phyloP scores from a whole-genome alignment of 2,329 filamentous ascomycete species.

The Colletotrichum gloeosporioides region DNA sequence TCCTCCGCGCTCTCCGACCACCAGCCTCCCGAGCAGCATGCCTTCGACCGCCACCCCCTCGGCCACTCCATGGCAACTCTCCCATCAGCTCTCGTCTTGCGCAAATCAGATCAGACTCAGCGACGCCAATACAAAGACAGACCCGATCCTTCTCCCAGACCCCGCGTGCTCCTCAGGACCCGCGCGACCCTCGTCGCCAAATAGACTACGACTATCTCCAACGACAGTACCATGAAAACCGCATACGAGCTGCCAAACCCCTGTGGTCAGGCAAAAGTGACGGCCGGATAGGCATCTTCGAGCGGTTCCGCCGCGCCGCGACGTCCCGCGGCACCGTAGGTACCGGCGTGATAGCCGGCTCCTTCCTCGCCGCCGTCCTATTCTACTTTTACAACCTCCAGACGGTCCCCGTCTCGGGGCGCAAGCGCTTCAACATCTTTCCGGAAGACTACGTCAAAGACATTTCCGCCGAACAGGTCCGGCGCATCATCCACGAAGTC shows the following conservation, averaged over 20 bases:
- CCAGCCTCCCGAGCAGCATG: constrained; percentile 1
- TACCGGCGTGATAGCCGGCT: constrained; percentile 43
- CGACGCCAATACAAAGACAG: neutral
- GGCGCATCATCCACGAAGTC: constrained; percentile 60
- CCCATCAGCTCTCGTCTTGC: neutral
- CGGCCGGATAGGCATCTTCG: neutral
- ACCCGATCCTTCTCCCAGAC: constrained; percentile 29
- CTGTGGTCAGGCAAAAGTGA: constrained; percentile 38
- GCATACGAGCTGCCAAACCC: constrained; percentile 34
- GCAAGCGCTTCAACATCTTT: constrained; percentile 76
- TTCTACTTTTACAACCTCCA: constrained; percentile 76
- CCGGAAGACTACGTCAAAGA: constrained; percentile 58
- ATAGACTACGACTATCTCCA: constrained; percentile 2
- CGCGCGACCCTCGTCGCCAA: constrained; percentile 3
- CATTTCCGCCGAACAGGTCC: constrained; percentile 59
- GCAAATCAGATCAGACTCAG: neutral
- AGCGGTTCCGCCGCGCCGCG: constrained; percentile 24
- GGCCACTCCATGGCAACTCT: neutral
- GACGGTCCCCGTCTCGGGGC: constrained; percentile 73
- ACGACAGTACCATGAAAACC: constrained; percentile 9
- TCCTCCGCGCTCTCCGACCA: constrained; percentile 25
- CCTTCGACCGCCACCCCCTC: neutral
- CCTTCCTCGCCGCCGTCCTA: constrained; percentile 47
- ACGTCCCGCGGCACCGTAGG: constrained; percentile 34
- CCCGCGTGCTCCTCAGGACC: neutral